phyloP scores from a whole-genome alignment of 1,284 basidiomycete species.

The Meira nashicola region DNA sequence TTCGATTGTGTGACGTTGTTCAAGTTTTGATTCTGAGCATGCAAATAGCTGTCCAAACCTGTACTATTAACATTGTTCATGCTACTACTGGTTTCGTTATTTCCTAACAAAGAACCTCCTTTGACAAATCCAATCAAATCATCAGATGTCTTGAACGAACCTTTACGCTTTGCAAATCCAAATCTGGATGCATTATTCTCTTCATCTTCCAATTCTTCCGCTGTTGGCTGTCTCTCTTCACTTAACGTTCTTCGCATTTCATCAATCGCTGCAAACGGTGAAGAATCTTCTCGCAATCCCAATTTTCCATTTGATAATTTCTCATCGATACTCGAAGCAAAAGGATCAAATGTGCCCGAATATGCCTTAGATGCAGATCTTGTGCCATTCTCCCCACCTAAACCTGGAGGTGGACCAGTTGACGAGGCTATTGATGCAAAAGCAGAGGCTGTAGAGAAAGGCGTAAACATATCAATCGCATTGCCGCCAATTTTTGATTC shows the following conservation, averaged over 20 bases:
- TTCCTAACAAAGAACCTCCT: not conserved
- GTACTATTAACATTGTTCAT: no score
- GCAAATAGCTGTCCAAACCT: not conserved
- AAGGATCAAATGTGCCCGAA: slow-evolving; percentile 48
- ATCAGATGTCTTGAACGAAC: slow-evolving; percentile 20
- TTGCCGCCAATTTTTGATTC: not conserved
- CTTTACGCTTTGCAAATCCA: slow-evolving; percentile 43
- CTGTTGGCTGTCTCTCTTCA: slow-evolving; percentile 18
- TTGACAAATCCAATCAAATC: slow-evolving; percentile 5
- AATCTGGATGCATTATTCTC: slow-evolving; percentile 29
- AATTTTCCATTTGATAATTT: not conserved
- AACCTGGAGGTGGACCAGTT: slow-evolving; percentile 10
- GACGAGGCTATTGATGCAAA: not conserved
- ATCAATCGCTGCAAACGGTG: slow-evolving; percentile 34
- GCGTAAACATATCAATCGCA: slow-evolving; percentile 7
- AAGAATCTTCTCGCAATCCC: slow-evolving; percentile 15
- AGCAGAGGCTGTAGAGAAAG: slow-evolving; percentile 13
- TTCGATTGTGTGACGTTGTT: not conserved
- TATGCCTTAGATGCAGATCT: slow-evolving; percentile 19
- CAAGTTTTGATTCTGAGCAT: not conserved
- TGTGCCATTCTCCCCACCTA: not conserved
- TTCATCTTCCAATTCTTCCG: slow-evolving; percentile 17
- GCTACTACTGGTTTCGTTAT: no score
- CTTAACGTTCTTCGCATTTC: slow-evolving; percentile 33
- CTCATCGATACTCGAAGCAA: slow-evolving; percentile 37